phyloP scores from a whole-genome alignment of 805 yeast species.

The Candida andamanensis region DNA sequence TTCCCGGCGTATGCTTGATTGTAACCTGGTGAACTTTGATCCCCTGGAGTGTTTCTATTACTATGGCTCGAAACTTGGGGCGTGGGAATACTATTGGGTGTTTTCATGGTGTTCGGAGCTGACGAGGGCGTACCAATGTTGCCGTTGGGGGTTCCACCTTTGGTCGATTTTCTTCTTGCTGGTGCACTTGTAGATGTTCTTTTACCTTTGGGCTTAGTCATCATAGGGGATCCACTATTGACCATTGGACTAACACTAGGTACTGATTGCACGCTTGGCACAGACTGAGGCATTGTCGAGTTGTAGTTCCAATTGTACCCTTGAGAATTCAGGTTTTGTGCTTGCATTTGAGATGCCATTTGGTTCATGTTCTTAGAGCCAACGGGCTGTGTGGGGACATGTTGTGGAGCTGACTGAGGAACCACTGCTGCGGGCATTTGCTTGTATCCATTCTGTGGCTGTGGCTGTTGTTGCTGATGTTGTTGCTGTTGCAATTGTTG shows the following conservation, averaged over 20 bases:
- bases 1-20: slow-evolving; percentile 9
- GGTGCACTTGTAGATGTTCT: slow-evolving; percentile 14
- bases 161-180: slow-evolving; percentile 19
- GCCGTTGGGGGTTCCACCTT: slow-evolving; percentile 22
- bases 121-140: slow-evolving; percentile 33
- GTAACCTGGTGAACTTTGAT: slow-evolving; percentile 28
- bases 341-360: slow-evolving; percentile 1
- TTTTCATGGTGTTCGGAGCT: slow-evolving; percentile 35
- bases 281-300: slow-evolving; percentile 6
- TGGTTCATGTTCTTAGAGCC: slow-evolving; percentile 1
- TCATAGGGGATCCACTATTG: slow-evolving; percentile 1
- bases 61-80: slow-evolving; percentile 36
- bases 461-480: not conserved
- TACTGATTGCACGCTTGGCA: slow-evolving; percentile 8
- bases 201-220: slow-evolving; percentile 7
- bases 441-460: slow-evolving; percentile 1
- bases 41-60: slow-evolving; percentile 38
- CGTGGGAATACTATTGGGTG: slow-evolving; percentile 40
- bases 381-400: slow-evolving; percentile 1
- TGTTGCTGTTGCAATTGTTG: slow-evolving; percentile 12
- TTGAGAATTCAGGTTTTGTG: slow-evolving; percentile 5
- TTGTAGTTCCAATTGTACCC: too few relatives aligned
- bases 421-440: slow-evolving; percentile 5
- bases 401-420: slow-evolving; percentile 2
- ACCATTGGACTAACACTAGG: slow-evolving; percentile 4